phyloP scores from a whole-genome alignment of 495 filamentous ascomycete genomes.

The Aspergillus nidulans region DNA sequence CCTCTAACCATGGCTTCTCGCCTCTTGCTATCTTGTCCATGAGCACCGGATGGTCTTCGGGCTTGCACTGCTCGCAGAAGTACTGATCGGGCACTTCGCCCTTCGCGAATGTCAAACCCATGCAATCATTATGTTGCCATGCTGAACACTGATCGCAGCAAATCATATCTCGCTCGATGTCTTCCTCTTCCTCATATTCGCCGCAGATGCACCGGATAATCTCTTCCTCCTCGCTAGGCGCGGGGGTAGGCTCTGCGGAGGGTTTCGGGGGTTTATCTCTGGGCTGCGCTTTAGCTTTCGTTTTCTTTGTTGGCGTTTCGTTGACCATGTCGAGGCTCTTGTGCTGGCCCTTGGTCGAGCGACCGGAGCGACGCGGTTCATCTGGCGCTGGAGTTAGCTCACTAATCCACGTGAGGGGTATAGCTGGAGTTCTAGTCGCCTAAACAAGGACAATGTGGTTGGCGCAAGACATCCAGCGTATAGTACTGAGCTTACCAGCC shows the following conservation, averaged over 20 bases:
- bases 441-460: constrained; percentile 1
- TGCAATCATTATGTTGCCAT: constrained; percentile 97
- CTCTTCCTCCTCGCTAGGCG: constrained; percentile 60
- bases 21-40: constrained; percentile 69
- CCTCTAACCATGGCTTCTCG: constrained; percentile 81
- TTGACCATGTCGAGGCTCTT: constrained; percentile 70
- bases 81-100: constrained; percentile 74
- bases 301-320: constrained; percentile 57
- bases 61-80: constrained; percentile 84
- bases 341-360: constrained; percentile 94
- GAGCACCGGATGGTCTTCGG: constrained; percentile 72
- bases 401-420: constrained; percentile 3
- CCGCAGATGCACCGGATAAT: constrained; percentile 94
- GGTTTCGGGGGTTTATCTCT: constrained; percentile 48
- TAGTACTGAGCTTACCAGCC: constrained; percentile 47
- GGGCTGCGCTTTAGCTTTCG: constrained; percentile 56
- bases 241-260: constrained; percentile 47
- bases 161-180: constrained; percentile 78
- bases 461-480: constrained; percentile 7
- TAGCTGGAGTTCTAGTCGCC: constrained; percentile 5
- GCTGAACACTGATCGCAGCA: constrained; percentile 84
- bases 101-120: constrained; percentile 75
- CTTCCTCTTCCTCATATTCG: constrained; percentile 75
- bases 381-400: constrained; percentile 49
- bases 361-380: constrained; percentile 87